Percentiles rank a stretch among this genome's conserved stretches.
Evolutionary conservation across 116 monocot genomes (phyloP).

Genomic region (Trichopus zeylanicus): DNA sequence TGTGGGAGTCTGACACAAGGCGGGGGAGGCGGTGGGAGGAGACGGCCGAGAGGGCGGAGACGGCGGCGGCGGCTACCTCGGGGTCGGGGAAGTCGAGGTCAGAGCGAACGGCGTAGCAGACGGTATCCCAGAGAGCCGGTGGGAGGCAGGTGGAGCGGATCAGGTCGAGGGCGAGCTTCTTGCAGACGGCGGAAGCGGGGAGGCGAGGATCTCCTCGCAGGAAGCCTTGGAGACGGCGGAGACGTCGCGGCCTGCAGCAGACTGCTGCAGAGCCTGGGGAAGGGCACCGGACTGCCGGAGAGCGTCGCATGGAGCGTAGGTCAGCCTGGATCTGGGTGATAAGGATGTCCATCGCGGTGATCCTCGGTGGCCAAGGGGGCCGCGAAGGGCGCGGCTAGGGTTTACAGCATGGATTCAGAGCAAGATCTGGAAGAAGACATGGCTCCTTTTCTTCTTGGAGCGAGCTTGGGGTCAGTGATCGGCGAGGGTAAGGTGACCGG

Average conservation of each 20-base stretch:
- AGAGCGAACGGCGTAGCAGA: constrained; percentile 54
- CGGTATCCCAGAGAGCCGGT: constrained; percentile 77
- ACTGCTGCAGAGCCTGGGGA: constrained; percentile 86
- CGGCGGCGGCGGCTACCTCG: constrained; percentile 82
- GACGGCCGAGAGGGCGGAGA: constrained; percentile 70
- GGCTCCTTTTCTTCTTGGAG: too few species aligned
- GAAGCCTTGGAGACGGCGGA: constrained; percentile 76
- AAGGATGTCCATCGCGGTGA: constrained; percentile 96
- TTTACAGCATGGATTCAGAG: too few species aligned
- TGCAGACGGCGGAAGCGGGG: constrained; percentile 94
- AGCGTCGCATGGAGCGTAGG: constrained; percentile 93
- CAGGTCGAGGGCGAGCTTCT: constrained; percentile 98
- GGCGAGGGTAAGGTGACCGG: too few species aligned
- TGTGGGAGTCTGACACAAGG: constrained; percentile 56
- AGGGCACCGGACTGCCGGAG: constrained; percentile 95
- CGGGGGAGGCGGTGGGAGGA: constrained; percentile 76
- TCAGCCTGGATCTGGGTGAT: constrained; percentile 94
- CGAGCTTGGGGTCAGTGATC: too few species aligned
- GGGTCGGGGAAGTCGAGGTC: constrained; percentile 98
- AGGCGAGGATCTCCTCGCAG: constrained; percentile 82
- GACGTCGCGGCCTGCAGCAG: constrained; percentile 89
- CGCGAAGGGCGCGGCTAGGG: too few species aligned
- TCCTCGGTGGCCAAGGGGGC: constrained; percentile 10
- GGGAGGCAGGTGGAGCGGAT: constrained; percentile 83
- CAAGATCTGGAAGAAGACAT: too few species aligned